Evolutionary conservation across 2,329 filamentous ascomycete genomes (phyloP), one percentile per base, ranked within the genome.

Genomic region (Westerdykella sp.): DNA sequence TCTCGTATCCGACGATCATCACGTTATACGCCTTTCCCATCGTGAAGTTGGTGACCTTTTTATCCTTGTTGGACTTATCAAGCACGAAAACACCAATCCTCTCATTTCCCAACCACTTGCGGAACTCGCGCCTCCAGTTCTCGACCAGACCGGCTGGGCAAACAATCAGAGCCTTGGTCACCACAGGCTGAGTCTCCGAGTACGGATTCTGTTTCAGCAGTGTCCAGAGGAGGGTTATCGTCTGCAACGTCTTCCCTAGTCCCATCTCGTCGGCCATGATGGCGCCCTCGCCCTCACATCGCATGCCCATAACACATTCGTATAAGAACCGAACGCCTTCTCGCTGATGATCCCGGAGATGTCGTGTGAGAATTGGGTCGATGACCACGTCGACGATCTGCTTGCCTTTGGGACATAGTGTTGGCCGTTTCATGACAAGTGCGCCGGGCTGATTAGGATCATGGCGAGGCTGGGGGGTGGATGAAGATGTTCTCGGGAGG

Each of bases 241-340:
- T 86, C 55, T 87, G 83, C 28, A 87, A 60, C 1, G 84, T 86
- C 66, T 87, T 87, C 15, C 84, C 84, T 2, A 87, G 64, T 0
- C 84, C 84, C 84, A 87, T 87, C 53, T 87, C 84, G 57, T 87
- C 84, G 1, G 84, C 84, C 39, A 87, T 69, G 45, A 87, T 81
- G 3, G 82, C 83, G 18, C 83, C 83, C 62, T 83, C 76, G 1
- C 83, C 83, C 53, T 78, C 78, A 34, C 74, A 69, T 34, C 81
- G 74, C 73, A 86, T 77, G 5, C 83, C 83, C 83, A 87, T 87
- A 0, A 87, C 80, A 57, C 83, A 86, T 63, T 87, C 83, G 55
- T 87, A 87, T 35, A 87, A 62, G 54, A 87, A 87, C 39, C 78
- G 71, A 1, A 87, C 81, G 16, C 84, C 84, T 55, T 83, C 79